Evolutionary conservation across 1,139 yeast genomes (phyloP), one percentile per base, ranked within the genome.

Genomic region (Lodderomyces parapsilosis): DNA sequence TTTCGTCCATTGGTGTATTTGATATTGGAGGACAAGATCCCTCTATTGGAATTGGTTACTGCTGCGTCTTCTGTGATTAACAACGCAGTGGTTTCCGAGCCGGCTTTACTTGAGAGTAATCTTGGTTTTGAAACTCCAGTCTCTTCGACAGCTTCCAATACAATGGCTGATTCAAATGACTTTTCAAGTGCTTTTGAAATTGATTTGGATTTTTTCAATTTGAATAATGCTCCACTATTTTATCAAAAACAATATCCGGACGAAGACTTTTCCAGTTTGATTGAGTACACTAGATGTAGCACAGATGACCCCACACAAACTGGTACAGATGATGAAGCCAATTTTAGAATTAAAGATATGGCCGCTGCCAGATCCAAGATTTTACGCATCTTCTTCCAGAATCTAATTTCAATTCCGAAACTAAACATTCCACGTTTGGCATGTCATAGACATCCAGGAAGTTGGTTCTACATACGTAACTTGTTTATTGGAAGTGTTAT

Each of bases 401-500:
- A 60, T 45, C 42, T 68, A 14, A 58, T 63, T 14, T 47, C 68
- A 4, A 44, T 60, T 30, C 68, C 75, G 4, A 68, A 69, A 46
- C 50, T 68, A 33, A 59, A 60, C 43, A 62, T 70, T 30, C 74
- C 74, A 1, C 66, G 65, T 41, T 49, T 70, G 31, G 66, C 66
- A 3, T 65, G 62, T 14, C 71, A 68, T 49, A 60, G 76, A 48
- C 76, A 69, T 49, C 70, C 74, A 1, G 75, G 76, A 0, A 65
- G 63, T 54, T 70, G 75, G 75, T 70, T 61, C 49, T 68, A 65
- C 46, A 48, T 70, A 42, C 53, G 76, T 39, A 69, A 67, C 65
- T 58, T 56, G 59, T 66, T 76, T 54, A 54, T 69, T 47, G 68
- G 74, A 6, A 62, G 73, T 55, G 53, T 66, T 48, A 46, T 68